Conservation (phyloP, 2,329 filamentous ascomycete species). For the Verticillium zaregamsianum region DNA sequence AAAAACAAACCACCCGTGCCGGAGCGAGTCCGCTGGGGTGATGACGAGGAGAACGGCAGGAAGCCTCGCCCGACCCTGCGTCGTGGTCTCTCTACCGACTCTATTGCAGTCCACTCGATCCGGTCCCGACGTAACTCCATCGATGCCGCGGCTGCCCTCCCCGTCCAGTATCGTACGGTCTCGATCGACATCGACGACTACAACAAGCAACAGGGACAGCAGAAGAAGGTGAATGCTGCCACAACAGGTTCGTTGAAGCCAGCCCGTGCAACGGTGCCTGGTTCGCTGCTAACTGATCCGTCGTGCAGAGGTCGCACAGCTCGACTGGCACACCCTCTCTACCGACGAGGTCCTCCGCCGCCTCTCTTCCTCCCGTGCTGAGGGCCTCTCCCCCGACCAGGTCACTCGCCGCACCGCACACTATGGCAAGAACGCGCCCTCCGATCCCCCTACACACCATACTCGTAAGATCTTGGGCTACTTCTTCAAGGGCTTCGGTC, state of each 20-base stretch:
- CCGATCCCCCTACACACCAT: constrained; percentile 58
- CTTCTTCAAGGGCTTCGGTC: constrained; percentile 74
- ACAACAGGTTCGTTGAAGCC: constrained; percentile 33
- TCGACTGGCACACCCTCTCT: constrained; percentile 65
- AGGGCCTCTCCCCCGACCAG: constrained; percentile 59
- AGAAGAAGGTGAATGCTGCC: constrained; percentile 36
- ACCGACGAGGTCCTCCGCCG: constrained; percentile 55
- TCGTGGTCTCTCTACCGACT: constrained; percentile 26
- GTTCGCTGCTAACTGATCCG: constrained; percentile 5
- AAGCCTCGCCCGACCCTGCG: constrained; percentile 15
- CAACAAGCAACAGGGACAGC: constrained; percentile 32
- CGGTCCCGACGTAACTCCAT: constrained; percentile 30
- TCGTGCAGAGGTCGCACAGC: constrained; percentile 50
- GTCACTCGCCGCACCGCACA: constrained; percentile 49
- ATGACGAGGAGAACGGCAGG: constrained; percentile 25
- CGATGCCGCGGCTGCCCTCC: constrained; percentile 37
- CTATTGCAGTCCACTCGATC: constrained; percentile 36
- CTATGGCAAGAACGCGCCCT: constrained; percentile 64
- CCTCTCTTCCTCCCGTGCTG: constrained; percentile 48
- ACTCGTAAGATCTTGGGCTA: constrained; percentile 59
- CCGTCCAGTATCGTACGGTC: constrained; percentile 52
- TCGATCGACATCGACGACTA: constrained; percentile 49
- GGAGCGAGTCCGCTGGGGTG: constrained; percentile 31
- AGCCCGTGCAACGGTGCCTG: not conserved
- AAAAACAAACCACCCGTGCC: constrained; percentile 16